Evolutionary conservation across 169 alveolate species (phyloP).

Genomic region (Plasmodium knowlesi): DNA sequence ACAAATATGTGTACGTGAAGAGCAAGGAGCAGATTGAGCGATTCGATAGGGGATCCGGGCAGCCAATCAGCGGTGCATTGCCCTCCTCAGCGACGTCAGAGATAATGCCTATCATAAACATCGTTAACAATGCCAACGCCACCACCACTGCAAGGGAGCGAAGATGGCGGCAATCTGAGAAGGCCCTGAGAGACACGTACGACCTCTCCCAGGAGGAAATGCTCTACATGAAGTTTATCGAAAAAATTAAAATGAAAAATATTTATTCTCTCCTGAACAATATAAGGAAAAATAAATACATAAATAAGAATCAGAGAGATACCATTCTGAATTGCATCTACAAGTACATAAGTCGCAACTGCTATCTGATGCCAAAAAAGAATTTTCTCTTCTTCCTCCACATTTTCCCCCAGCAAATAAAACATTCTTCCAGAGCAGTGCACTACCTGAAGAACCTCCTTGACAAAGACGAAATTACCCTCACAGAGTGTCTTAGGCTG

Average conservation of each 20-base stretch:
- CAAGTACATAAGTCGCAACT: slow-evolving; percentile 30
- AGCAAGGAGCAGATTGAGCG: slow-evolving; percentile 6
- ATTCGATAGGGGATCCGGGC: neutral
- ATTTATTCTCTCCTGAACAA: slow-evolving; percentile 31
- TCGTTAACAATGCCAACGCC: neutral
- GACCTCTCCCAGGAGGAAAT: slow-evolving; percentile 33
- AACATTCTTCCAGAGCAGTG: slow-evolving; percentile 6
- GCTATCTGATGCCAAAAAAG: slow-evolving; percentile 8
- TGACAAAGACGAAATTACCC: neutral
- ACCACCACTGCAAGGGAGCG: neutral
- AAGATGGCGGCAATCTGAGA: neutral
- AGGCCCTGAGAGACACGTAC: slow-evolving; percentile 13
- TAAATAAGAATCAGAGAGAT: slow-evolving; percentile 4
- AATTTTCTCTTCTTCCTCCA: slow-evolving; percentile 27
- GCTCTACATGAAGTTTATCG: slow-evolving; percentile 36
- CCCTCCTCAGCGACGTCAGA: neutral
- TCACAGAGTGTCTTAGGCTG: slow-evolving; percentile 1
- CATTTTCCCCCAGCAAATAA: slow-evolving; percentile 38
- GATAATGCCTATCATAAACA: neutral
- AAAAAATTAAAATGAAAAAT: slow-evolving; percentile 49
- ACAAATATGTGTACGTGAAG: slow-evolving; percentile 36
- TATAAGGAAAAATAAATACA: slow-evolving; percentile 35
- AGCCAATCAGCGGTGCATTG: neutral
- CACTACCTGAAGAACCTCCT: slow-evolving; percentile 8
- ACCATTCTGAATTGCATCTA: slow-evolving; percentile 30